Percentiles rank a stretch among this genome's conserved stretches.
phyloP scores from a whole-genome alignment of 176 grass and related monocot genomes.

The Triticum timopheevii region DNA sequence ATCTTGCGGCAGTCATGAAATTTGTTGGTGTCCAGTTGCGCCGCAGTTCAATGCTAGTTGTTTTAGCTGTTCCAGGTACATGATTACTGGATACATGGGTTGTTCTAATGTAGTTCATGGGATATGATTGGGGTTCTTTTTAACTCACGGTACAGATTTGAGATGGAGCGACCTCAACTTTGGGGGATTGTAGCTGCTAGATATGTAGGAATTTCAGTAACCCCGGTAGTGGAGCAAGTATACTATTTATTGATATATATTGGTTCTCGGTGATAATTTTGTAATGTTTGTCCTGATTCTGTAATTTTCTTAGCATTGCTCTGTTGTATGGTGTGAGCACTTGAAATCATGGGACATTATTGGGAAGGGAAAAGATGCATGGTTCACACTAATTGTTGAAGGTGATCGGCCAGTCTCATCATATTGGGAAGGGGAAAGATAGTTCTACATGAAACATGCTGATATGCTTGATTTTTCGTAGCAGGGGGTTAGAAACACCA shows the following conservation, averaged over 20 bases:
- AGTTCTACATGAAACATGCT: neutral
- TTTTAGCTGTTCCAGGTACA: neutral
- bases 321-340: neutral
- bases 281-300: neutral
- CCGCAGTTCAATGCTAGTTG: neutral
- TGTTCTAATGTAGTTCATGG: neutral
- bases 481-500: neutral
- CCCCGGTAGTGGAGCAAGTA: neutral
- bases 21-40: neutral
- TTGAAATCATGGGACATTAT: neutral
- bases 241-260: neutral
- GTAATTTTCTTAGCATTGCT: neutral
- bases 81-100: neutral
- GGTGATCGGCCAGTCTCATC: neutral
- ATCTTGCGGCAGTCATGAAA: neutral
- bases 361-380: neutral
- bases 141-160: neutral
- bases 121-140: neutral
- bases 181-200: neutral
- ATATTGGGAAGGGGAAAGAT: neutral
- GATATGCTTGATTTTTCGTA: neutral
- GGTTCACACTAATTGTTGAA: neutral
- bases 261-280: neutral
- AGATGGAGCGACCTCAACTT: neutral
- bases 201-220: neutral